Percentiles rank a stretch among this genome's conserved stretches.
phyloP scores from a whole-genome alignment of 495 filamentous ascomycete genomes.

The Baudoinia panamericana region DNA sequence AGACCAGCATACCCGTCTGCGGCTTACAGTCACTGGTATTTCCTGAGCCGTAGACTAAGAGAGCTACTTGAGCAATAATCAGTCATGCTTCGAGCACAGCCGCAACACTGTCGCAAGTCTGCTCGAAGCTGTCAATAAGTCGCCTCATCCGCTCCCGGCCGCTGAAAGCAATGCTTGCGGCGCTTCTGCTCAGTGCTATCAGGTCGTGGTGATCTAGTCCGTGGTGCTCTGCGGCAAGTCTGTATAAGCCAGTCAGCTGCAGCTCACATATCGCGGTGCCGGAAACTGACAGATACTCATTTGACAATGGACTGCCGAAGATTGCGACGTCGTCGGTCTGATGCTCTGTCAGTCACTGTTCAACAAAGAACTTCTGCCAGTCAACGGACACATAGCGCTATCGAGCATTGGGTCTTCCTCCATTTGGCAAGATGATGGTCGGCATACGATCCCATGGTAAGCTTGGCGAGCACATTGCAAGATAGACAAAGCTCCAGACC shows the following conservation, averaged over 20 bases:
- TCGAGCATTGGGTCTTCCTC: slow-evolving; percentile 39
- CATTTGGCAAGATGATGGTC: slow-evolving; percentile 66
- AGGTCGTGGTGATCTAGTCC: slow-evolving; percentile 42
- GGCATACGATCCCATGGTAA: slow-evolving; percentile 53
- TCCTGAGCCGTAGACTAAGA: no score
- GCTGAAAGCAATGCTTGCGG: slow-evolving; percentile 8
- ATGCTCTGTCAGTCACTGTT: slow-evolving; percentile 1
- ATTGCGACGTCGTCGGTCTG: slow-evolving; percentile 83
- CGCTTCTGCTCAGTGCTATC: slow-evolving; percentile 40
- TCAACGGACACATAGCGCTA: slow-evolving; percentile 46
- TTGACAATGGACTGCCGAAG: slow-evolving; percentile 64
- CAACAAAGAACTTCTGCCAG: neutral
- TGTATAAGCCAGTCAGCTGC: no score
- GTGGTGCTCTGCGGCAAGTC: slow-evolving; percentile 64
- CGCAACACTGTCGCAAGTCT: neutral
- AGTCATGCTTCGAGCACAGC: neutral
- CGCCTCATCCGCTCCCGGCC: neutral
- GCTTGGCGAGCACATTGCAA: slow-evolving; percentile 66
- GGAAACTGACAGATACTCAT: slow-evolving; percentile 66
- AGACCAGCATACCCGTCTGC: no score
- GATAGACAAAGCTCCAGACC: slow-evolving; percentile 67
- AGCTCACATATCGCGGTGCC: no score
- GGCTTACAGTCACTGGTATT: no score
- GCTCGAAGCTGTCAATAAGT: neutral
- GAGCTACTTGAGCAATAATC: neutral